A percentile compares a stretch with the other conserved stretches of the same genome.
phyloP scores from a whole-genome alignment of 768 basidiomycete species.

The Tricholoma saponaceum region DNA sequence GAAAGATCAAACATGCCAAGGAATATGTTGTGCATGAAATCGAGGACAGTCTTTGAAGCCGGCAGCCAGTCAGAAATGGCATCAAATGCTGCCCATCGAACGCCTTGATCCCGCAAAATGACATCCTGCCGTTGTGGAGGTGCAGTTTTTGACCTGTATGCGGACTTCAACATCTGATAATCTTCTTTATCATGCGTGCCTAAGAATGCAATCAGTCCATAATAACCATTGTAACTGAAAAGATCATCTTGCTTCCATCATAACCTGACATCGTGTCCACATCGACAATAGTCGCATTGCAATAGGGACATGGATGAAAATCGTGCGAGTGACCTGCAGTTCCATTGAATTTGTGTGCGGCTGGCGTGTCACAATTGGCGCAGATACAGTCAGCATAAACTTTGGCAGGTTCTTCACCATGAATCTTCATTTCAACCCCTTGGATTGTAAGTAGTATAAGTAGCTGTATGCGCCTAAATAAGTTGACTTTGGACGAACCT shows the following conservation, averaged over 20 bases:
- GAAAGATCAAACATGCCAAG: too few species aligned
- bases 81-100: slow-evolving; percentile 20
- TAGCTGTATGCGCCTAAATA: background rate
- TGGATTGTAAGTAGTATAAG: background rate
- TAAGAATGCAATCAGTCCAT: slow-evolving; percentile 2
- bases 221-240: background rate
- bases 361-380: slow-evolving; percentile 23
- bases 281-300: slow-evolving; percentile 15
- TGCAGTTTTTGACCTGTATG: slow-evolving; percentile 11
- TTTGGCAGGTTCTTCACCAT: slow-evolving; percentile 7
- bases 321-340: slow-evolving; percentile 21
- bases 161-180: slow-evolving; percentile 10
- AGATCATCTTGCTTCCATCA: slow-evolving; percentile 5
- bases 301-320: slow-evolving; percentile 24
- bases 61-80: slow-evolving; percentile 25
- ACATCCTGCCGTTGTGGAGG: background rate
- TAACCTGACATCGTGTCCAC: slow-evolving; percentile 9
- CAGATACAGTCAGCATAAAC: slow-evolving; percentile 23
- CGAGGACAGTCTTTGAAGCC: slow-evolving; percentile 15
- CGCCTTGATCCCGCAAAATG: slow-evolving; percentile 19
- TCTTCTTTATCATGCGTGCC: slow-evolving; percentile 8
- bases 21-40: slow-evolving; percentile 30
- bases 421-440: slow-evolving; percentile 24
- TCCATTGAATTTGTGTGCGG: slow-evolving; percentile 21
- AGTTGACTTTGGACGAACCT: too few species aligned